A percentile compares a stretch with the other conserved stretches of the same genome.
Evolutionary conservation across 495 filamentous ascomycete species (phyloP).

Genomic region (Talaromyces ruber): DNA sequence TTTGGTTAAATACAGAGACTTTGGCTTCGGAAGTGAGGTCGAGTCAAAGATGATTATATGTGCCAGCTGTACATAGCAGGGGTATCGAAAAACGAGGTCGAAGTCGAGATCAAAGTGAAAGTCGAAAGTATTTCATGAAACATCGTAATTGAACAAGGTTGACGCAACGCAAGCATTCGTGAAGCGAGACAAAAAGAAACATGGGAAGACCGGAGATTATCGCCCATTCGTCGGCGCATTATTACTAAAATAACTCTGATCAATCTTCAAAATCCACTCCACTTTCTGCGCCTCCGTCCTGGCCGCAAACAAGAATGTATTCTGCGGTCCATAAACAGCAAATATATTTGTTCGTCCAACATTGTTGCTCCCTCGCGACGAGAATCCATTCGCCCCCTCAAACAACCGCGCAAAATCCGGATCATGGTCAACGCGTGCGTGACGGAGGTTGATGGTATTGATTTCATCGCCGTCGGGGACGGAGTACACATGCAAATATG

Average conservation of each 20-base stretch:
- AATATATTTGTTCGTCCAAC: slow-evolving; percentile 65
- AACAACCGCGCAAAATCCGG: slow-evolving; percentile 79
- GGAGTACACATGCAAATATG: slow-evolving; percentile 84
- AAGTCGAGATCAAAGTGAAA: background rate
- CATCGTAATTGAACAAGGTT: background rate
- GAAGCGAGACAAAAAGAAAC: slow-evolving; percentile 10
- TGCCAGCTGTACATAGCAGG: background rate
- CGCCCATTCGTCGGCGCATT: slow-evolving; percentile 9
- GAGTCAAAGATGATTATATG: background rate
- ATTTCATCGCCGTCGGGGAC: slow-evolving; percentile 83
- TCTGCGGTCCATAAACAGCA: slow-evolving; percentile 86
- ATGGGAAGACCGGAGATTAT: background rate
- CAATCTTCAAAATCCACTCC: slow-evolving; percentile 86
- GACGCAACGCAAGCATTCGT: slow-evolving; percentile 7
- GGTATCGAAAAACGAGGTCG: slow-evolving; percentile 1
- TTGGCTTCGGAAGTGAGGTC: background rate
- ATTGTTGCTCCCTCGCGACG: slow-evolving; percentile 27
- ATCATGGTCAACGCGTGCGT: slow-evolving; percentile 76
- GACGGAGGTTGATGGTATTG: slow-evolving; percentile 75
- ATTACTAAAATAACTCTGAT: slow-evolving; percentile 48
- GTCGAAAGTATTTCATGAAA: background rate
- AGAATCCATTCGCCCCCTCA: slow-evolving; percentile 29
- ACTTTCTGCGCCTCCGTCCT: slow-evolving; percentile 80
- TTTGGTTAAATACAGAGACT: background rate
- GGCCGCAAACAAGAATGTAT: slow-evolving; percentile 90